These are phyloP conservation scores for Typha latifolia DNA, from an alignment of 176 grass and related monocot species.

Conservation along the genomic window DNA sequence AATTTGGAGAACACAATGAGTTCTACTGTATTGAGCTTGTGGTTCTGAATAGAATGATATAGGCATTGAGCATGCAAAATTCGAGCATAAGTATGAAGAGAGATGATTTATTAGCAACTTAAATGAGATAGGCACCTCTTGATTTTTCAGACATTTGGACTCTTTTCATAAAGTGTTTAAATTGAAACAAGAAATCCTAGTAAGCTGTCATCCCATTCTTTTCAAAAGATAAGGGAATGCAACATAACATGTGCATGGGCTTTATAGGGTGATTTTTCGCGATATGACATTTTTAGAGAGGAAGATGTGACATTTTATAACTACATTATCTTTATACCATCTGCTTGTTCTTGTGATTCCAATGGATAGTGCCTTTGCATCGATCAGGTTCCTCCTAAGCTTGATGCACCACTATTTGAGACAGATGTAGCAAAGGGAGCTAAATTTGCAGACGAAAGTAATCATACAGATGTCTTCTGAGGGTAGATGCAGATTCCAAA, in stretches of 20 bases:
- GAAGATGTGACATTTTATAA: background rate
- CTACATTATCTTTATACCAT: background rate
- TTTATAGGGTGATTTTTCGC: background rate
- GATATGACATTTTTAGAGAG: background rate
- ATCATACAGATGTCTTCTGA: conserved; percentile 48
- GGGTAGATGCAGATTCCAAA: background rate
- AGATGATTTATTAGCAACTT: background rate
- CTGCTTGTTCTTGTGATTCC: background rate
- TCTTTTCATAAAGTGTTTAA: background rate
- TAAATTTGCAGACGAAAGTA: conserved; percentile 4
- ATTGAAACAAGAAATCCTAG: background rate
- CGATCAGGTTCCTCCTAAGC: conserved; percentile 32
- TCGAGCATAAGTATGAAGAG: no score
- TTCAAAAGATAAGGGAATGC: background rate
- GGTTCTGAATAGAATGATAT: no score
- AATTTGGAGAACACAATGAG: no score
- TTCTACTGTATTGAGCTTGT: no score
- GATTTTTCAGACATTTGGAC: background rate
- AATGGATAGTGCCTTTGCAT: background rate
- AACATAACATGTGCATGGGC: background rate
- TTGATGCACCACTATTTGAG: conserved; percentile 31
- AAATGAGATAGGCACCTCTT: background rate
- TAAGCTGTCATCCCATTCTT: background rate
- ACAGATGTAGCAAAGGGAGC: conserved; percentile 12
- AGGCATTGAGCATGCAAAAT: no score